Base-by-base conservation (phyloP, 441 rosid genomes). In the Populus hybrid region DNA sequence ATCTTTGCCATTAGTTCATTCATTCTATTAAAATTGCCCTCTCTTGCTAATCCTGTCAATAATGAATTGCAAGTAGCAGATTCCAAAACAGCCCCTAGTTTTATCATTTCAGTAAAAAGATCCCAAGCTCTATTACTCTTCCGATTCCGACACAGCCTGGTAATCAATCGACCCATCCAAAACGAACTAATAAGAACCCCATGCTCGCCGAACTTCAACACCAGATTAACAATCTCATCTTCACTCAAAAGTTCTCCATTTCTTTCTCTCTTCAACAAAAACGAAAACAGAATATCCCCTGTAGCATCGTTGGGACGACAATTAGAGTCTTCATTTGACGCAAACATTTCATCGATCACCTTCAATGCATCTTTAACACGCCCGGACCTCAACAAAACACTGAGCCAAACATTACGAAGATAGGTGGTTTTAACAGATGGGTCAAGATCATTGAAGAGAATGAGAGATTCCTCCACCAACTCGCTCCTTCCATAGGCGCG, bases 261-360 rank as follows among this genome's bases (percentile, higher is more conserved):
- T 16, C 70, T 71, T 10, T 72, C 74, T 46, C 73, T 81, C 78
- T 76, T 83, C 74, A 78, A 75, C 78, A 88, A 79, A 21, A 73
- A 84, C 20, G 82, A 76, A 69, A 91, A 88, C 36, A 91, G 78
- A 26, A 88, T 82, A 73, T 83, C 84, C 20, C 82, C 92, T 0
- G 92, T 89, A 67, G 67, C 72, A 64, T 82, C 81, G 77, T 88
- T 74, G 1, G 95, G 94, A 18, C 75, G 84, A 77, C 63, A 86
- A 66, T 78, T 76, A 0, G 87, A 82, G 10, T 70, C 85, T 30
- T n/a, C 72, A 63, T 36, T 63, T 23, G 70, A 78, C 0, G 82
- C 81, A 69, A 91, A 91, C 99, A 95, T 93, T 93, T 89, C 94
- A 66, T 90, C 97, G 88, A 95, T 89, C 92, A 92, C 82, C 81